Evolutionary conservation across 768 basidiomycete species (phyloP), one percentile per base, ranked within the genome.

Genomic region (Sarcomyxa edulis): DNA sequence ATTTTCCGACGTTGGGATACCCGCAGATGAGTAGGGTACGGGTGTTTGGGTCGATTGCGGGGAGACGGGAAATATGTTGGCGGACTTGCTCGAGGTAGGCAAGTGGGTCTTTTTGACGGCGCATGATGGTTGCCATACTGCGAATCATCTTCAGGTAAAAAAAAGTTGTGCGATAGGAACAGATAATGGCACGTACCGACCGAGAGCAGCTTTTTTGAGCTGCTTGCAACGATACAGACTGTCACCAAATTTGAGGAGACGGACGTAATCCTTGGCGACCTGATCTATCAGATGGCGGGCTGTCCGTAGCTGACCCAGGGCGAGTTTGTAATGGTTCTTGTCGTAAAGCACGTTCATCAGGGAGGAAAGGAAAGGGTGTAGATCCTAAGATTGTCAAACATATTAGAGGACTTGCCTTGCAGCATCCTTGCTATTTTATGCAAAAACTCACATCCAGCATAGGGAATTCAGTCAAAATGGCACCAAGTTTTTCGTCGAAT

Each of bases 271-370:
- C 59, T 97, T 98, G 31, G 86, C 90, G 42, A 99, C 87, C 25
- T 94, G 90, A 63, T 96, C 93, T 52, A 98, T 96, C 35, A 99
- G 71, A 76, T 99, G 96, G 26, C 86, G 75, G 2, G 89, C 89
- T 1, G 96, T 99, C 48, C 95, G 84, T 43, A 99, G 78, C 58
- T 99, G 96, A 43, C 96, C 95, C 30, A 99, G 71, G 3, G 96
- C 96, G 37, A 99, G 86, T 66, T 98, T 98, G 78, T 97, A 97
- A 59, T 99, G 95, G 58, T 97, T 97, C 68, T 98, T 98, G 75
- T 99, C 96, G 63, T 99, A 99, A 28, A 99, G 76, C 11, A 99
- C 96, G 62, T 99, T 99, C 76, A 99, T 81, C 12, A 99, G 72
- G 2, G 93, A 94, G 2, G 91, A 76, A 12, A 98, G 71, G 71